Base-by-base conservation (phyloP, 23 red algal species). In the Agarophyton chilense region DNA sequence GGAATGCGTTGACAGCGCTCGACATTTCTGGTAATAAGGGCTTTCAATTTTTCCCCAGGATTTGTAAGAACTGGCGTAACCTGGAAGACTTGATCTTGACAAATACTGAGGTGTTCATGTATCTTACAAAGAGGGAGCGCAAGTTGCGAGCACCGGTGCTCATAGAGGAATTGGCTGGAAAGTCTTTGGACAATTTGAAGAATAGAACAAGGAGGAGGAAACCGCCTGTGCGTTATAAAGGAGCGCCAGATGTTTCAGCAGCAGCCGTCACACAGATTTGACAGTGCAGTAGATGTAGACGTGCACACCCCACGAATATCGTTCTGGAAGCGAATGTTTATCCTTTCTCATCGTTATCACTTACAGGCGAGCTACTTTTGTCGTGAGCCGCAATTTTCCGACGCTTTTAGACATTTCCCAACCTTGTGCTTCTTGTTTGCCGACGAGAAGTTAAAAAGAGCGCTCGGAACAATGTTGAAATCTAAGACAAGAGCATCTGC, bases 1-100 rank as follows among this genome's bases (percentile, higher is more conserved):
- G 60, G 21, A 64, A 54, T 9, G 21, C 45, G 6, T 50, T 84
- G 60, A 35, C 39, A 14, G 55, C 57, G n/a, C 46, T 84, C 10
- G 55, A 66, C 38, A 52, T 84, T 42, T 84, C 80, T 63, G 34
- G 60, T 22, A 84, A 84, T 70, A 17, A 29, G 13, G 39, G 40
- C 14, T 66, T 84, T 29, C 33, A 84, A 3, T 65, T 5, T 39
- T 50, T 84, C 55, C 80, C 80, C 36, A 25, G 3, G 3, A 70
- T 16, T 22, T 70, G 64, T 18, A 42, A 70, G 64, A 70, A 41
- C 14, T 70, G 64, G 64, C 4, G 2, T 18, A 1, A 18, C 34
- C 38, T 70, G 34, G 64, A 70, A 70, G 64, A 70, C 19, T 42
- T 70, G 6, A 70, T 70, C 34, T 33, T 70, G 34, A 36, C 32